These are phyloP conservation scores for Yamadazyma takamatsuzukensis DNA, from an alignment of 805 yeast genomes.

Conservation along the genomic window DNA sequence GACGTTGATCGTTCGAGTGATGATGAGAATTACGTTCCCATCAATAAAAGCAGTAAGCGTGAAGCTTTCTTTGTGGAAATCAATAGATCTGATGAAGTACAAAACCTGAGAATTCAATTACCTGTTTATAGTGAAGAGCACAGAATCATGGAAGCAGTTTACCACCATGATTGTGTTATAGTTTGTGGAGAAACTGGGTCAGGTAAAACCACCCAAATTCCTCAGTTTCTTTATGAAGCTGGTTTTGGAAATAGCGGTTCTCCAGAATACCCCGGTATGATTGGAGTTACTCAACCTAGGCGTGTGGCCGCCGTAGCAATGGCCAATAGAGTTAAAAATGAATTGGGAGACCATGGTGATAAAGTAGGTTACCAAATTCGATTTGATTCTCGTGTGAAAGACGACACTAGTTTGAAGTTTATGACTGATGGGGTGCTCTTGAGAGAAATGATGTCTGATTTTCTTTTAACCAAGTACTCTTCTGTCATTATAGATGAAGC, in stretches of 20 bases:
- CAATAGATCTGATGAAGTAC: constrained; percentile 62
- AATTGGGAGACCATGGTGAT: constrained; percentile 67
- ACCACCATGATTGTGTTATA: constrained; percentile 85
- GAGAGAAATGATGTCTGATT: constrained; percentile 89
- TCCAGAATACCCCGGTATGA: constrained; percentile 70
- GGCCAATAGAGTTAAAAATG: constrained; percentile 77
- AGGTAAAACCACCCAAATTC: constrained; percentile 97
- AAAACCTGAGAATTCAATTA: constrained; percentile 60
- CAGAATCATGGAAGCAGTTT: constrained; percentile 90
- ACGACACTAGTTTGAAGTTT: constrained; percentile 70
- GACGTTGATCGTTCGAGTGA: constrained; percentile 71
- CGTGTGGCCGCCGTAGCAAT: constrained; percentile 92
- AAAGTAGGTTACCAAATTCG: constrained; percentile 80
- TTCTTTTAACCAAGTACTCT: constrained; percentile 76
- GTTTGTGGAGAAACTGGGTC: constrained; percentile 98
- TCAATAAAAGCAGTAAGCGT: constrained; percentile 51
- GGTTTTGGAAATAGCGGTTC: constrained; percentile 78
- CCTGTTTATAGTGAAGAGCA: constrained; percentile 94
- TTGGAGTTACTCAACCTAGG: constrained; percentile 94
- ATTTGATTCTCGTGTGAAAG: constrained; percentile 61
- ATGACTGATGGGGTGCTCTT: constrained; percentile 95
- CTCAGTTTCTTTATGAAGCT: constrained; percentile 90
- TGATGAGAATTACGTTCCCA: constrained; percentile 56
- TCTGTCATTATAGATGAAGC: constrained; percentile 94
- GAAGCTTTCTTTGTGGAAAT: constrained; percentile 68